Percentiles rank a stretch among this genome's conserved stretches.
phyloP scores from a whole-genome alignment of 2,329 filamentous ascomycete genomes.

The Neurospora sp. region DNA sequence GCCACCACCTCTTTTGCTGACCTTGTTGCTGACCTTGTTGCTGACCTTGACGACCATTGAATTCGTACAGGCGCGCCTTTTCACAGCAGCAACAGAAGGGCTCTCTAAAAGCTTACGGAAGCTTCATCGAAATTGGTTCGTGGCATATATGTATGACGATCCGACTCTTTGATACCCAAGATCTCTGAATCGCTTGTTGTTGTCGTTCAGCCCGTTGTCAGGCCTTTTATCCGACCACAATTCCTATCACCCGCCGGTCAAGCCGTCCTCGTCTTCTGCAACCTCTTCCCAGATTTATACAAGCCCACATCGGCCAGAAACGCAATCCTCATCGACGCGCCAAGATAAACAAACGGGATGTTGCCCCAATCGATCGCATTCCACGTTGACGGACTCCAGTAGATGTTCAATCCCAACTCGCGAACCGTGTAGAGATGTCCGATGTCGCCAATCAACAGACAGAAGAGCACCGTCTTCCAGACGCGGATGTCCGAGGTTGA shows the following conservation, averaged over 20 bases:
- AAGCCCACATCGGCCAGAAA: slow-evolving; percentile 51
- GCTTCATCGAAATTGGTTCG: not conserved
- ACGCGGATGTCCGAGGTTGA: slow-evolving; percentile 57
- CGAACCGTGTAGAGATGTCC: slow-evolving; percentile 62
- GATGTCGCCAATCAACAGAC: slow-evolving; percentile 63
- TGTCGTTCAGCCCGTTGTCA: no score
- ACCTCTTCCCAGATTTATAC: slow-evolving; percentile 11
- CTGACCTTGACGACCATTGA: not conserved
- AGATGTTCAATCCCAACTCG: slow-evolving; percentile 48
- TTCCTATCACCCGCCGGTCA: not conserved
- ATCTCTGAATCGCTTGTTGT: not conserved
- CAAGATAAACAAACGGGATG: slow-evolving; percentile 59
- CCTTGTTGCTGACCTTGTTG: not conserved
- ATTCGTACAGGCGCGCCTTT: not conserved
- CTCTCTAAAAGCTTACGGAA: not conserved
- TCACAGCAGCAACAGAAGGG: not conserved
- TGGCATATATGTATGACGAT: not conserved
- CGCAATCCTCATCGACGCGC: slow-evolving; percentile 47
- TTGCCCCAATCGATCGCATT: slow-evolving; percentile 61
- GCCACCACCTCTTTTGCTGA: not conserved
- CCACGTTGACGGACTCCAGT: slow-evolving; percentile 53
- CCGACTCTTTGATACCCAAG: not conserved
- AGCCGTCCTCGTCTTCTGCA: slow-evolving; percentile 9
- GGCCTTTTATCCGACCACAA: not conserved
- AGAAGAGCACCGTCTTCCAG: slow-evolving; percentile 58